Base-by-base conservation (phyloP, 805 yeast genomes). In the Vanderwaltozyma polyspora region DNA sequence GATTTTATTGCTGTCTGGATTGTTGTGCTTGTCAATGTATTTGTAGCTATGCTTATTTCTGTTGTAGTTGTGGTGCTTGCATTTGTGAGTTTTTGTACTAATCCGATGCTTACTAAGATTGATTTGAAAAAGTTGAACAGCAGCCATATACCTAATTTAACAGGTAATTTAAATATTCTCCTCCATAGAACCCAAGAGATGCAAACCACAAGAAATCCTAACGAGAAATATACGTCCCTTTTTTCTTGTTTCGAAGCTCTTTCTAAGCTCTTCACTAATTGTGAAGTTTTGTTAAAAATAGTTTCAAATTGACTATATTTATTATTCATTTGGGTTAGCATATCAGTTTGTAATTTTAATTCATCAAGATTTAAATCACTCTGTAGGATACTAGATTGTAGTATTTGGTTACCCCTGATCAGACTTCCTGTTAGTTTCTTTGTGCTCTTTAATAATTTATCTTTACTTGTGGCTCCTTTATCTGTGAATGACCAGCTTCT, bases 51-150 rank as follows among this genome's bases (percentile, higher is more conserved):
- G 6, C 15, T 13, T 12, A 25, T 35, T 25, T 8, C 36, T 14
- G 29, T 4, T 4, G 33, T 19, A 6, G 28, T 17, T 6, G 18
- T 14, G 15, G 23, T 28, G n/a, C 17, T 30, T 14, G 35, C 17
- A 15, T 16, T 36, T 29, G 28, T 32, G n/a, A 34, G 10, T 14
- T 34, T 35, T 24, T 39, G 41, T 5, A 49, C 47, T 9, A 55
- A 36, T 6, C 62, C 62, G 1, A 49, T 31, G 3, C 55, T 33
- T 8, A 43, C 33, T 23, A 58, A 35, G 4, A 55, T 43, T 3
- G 49, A 52, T 41, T 67, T 72, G 42, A 67, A 57, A 30, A 57
- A 54, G 19, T 48, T 48, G 45, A 58, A 58, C 30, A 48, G 32
- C 10, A 56, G 17, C 62, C 62, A 58, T 8, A 58, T 24, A 2